Base-by-base conservation (phyloP, 169 alveolate genomes). In the Plasmodium gonderi region DNA sequence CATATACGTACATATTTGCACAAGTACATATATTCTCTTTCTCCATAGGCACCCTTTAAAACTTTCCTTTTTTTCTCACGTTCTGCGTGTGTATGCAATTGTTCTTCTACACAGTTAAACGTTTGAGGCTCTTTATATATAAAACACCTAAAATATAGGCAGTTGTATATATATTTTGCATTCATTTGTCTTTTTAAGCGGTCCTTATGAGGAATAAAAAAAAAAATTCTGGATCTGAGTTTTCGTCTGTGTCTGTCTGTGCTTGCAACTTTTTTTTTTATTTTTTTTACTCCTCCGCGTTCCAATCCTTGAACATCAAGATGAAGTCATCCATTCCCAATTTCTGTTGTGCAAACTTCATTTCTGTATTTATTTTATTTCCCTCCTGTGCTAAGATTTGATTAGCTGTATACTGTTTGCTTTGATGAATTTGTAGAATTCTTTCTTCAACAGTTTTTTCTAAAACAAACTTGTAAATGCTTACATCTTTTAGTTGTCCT, bases 401-500 rank as follows among this genome's bases (percentile, higher is more conserved):
- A 60, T 80, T 89, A 17, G 87, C 89, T 42, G 94, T 94, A 44
- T 93, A 79, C 64, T 93, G 93, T 79, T 95, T 94, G 42, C 90
- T 83, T 36, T 94, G 91, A 29, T 95, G 95, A 17, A 95, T 40
- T 93, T 97, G 96, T 17, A 97, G 51, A 83, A 97, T 97, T 92
- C 97, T 96, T 85, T 97, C 98, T 91, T 97, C 99, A 29, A 97
- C 87, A 44, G 93, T 87, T 75, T 87, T 75, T 76, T 95, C 95
- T 26, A 96, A 82, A 42, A 98, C 96, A 68, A 97, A 95, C 69
- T 98, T 95, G 79, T 92, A 91, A 65, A 97, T 96, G 38, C 92
- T 85, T 0, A 97, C 98, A 23, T 95, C 97, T 31, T 96, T 91
- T 72, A 93, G 96, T 83, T 98, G 98, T 0, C 99, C 99, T 49